These are phyloP conservation scores for Annulohypoxylon nitens DNA, from an alignment of 495 filamentous ascomycete species.

Conservation along the genomic window DNA sequence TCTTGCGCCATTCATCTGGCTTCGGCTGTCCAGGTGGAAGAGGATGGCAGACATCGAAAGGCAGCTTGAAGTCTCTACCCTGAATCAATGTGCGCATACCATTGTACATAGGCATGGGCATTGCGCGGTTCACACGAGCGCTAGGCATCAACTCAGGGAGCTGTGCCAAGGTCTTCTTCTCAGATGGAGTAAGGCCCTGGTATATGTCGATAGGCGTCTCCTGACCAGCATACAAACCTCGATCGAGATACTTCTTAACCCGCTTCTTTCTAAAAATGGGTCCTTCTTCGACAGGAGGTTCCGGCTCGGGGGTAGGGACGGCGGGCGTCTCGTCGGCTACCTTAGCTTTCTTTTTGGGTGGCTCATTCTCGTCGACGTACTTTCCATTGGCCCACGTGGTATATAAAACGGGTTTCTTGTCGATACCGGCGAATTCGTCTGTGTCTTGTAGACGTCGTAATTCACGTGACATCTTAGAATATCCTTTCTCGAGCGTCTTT, in stretches of 20 bases:
- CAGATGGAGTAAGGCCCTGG: constrained; percentile 67
- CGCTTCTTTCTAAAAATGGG: constrained; percentile 59
- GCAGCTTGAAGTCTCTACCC: constrained; percentile 85
- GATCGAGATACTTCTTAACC: constrained; percentile 79
- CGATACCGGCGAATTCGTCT: constrained; percentile 66
- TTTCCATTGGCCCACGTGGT: constrained; percentile 70
- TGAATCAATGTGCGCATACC: constrained; percentile 69
- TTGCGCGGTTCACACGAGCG: constrained; percentile 58
- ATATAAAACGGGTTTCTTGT: constrained; percentile 62
- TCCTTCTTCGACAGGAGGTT: constrained; percentile 54
- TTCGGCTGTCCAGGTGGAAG: constrained; percentile 87
- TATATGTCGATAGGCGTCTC: constrained; percentile 69
- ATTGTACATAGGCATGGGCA: constrained; percentile 59
- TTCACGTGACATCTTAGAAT: constrained; percentile 60
- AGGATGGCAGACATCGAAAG: constrained; percentile 89
- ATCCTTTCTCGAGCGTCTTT: constrained; percentile 58
- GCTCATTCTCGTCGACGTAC: constrained; percentile 52
- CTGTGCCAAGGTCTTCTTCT: constrained; percentile 72
- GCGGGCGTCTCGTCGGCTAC: constrained; percentile 54
- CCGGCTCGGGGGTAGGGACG: constrained; percentile 60
- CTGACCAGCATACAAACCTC: constrained; percentile 93
- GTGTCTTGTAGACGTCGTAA: constrained; percentile 65
- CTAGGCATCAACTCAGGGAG: constrained; percentile 61
- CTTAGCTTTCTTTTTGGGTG: constrained; percentile 60
- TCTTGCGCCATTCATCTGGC: constrained; percentile 89